Evolutionary conservation across 441 rosid genomes (phyloP).

Genomic region (Pelargonium cotyledonis): DNA sequence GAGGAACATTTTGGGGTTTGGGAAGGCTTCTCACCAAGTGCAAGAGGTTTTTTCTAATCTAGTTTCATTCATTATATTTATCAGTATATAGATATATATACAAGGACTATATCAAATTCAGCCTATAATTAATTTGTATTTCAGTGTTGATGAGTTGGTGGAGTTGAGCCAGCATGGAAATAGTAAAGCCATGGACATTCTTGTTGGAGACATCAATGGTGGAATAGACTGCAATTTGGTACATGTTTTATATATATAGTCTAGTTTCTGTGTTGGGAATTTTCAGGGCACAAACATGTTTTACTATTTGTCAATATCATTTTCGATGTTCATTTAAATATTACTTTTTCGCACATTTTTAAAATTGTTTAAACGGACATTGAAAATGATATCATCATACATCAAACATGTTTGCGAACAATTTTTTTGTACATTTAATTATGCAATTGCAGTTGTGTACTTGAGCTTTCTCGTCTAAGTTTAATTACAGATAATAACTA

Average conservation of each 20-base stretch:
- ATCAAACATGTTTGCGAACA: too few species aligned
- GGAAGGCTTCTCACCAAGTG: conserved; percentile 93
- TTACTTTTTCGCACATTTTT: too few species aligned
- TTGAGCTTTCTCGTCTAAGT: too few species aligned
- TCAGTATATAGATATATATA: neutral
- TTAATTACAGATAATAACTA: too few species aligned
- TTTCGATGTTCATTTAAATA: too few species aligned
- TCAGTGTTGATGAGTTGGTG: conserved; percentile 89
- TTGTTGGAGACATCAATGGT: conserved; percentile 97
- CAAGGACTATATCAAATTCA: neutral
- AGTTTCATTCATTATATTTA: neutral
- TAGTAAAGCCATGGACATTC: conserved; percentile 88
- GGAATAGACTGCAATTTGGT: conserved; percentile 96
- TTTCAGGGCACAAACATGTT: too few species aligned
- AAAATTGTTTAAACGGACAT: too few species aligned
- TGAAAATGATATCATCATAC: too few species aligned
- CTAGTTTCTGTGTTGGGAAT: too few species aligned
- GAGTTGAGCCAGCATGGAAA: conserved; percentile 97
- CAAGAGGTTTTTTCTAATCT: conserved; percentile 54
- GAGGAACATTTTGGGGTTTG: conserved; percentile 98
- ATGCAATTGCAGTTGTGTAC: too few species aligned
- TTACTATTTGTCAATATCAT: too few species aligned
- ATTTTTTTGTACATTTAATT: too few species aligned
- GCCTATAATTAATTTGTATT: conserved; percentile 7
- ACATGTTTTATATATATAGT: conserved; percentile 8